A percentile compares a stretch with the other conserved stretches of the same genome.
These are phyloP conservation scores for Sphagnum tenellum DNA, from an alignment of 225 moss, liverwort and hornwort genomes.

Conservation along the genomic window DNA sequence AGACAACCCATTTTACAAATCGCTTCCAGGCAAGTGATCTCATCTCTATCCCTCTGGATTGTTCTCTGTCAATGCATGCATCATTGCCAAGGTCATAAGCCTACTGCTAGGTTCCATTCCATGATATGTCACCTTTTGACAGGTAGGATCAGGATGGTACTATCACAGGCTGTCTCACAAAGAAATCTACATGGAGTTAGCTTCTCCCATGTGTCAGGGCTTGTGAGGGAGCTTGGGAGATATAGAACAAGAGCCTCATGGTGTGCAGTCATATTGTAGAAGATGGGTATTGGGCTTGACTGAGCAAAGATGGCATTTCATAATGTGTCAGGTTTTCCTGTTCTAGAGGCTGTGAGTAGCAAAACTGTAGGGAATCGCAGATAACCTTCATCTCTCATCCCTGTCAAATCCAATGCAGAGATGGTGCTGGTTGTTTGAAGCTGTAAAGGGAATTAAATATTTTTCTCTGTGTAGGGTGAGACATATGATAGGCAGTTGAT, in stretches of 20 bases:
- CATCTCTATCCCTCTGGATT: background rate
- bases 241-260: too few relatives aligned
- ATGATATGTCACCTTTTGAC: background rate
- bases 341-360: too few relatives aligned
- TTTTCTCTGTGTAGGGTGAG: slow-evolving; percentile 18
- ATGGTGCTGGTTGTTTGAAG: background rate
- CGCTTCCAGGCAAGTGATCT: slow-evolving; percentile 39
- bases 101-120: background rate
- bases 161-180: background rate
- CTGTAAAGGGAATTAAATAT: background rate
- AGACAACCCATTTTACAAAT: slow-evolving; percentile 39
- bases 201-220: too few relatives aligned
- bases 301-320: too few relatives aligned
- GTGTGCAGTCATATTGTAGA: too few relatives aligned
- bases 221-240: too few relatives aligned
- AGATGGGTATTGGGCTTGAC: too few relatives aligned
- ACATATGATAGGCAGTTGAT: slow-evolving; percentile 32
- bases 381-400: background rate
- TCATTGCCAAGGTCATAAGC: background rate
- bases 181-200: too few relatives aligned
- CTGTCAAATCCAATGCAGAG: background rate
- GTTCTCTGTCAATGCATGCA: background rate
- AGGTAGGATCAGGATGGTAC: background rate
- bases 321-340: too few relatives aligned
- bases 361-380: too few relatives aligned